Evolutionary conservation across 805 yeast species (phyloP).

Genomic region (Martiniozyma abietophila): DNA sequence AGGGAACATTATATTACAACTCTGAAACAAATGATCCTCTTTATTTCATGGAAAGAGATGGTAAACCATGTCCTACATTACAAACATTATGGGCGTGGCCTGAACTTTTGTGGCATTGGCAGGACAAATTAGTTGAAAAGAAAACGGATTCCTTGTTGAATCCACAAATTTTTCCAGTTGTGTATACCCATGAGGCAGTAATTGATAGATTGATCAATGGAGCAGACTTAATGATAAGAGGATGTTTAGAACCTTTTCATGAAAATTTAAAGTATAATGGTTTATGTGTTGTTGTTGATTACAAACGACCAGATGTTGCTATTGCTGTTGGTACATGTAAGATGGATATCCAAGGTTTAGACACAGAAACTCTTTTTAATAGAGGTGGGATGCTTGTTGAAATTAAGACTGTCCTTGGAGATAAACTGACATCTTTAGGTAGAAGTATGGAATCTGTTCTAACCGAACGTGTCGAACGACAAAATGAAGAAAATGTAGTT

Average conservation of each 20-base stretch:
- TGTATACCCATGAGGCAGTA: conserved; percentile 67
- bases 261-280: conserved; percentile 36
- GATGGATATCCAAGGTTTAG: conserved; percentile 35
- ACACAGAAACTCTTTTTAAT: conserved; percentile 1
- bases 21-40: conserved; percentile 50
- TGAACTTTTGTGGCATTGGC: conserved; percentile 24
- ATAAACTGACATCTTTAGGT: conserved; percentile 46
- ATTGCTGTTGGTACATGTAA: conserved; percentile 64
- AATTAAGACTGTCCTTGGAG: conserved; percentile 59
- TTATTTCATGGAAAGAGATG: conserved; percentile 55
- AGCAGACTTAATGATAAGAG: conserved; percentile 75
- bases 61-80: conserved; percentile 52
- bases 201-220: conserved; percentile 64
- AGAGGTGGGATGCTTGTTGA: conserved; percentile 61
- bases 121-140: no score
- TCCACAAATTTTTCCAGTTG: conserved; percentile 39
- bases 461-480: background rate
- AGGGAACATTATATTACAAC: conserved; percentile 60
- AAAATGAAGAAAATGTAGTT: conserved; percentile 1
- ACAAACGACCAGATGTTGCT: conserved; percentile 49
- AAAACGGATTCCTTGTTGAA: no score
- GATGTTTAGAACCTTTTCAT: conserved; percentile 56
- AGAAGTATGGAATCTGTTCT: conserved; percentile 19
- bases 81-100: conserved; percentile 67
- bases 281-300: conserved; percentile 64